Conservation (phyloP, 1,139 yeast species). For the Debaryomyces coudertii region DNA sequence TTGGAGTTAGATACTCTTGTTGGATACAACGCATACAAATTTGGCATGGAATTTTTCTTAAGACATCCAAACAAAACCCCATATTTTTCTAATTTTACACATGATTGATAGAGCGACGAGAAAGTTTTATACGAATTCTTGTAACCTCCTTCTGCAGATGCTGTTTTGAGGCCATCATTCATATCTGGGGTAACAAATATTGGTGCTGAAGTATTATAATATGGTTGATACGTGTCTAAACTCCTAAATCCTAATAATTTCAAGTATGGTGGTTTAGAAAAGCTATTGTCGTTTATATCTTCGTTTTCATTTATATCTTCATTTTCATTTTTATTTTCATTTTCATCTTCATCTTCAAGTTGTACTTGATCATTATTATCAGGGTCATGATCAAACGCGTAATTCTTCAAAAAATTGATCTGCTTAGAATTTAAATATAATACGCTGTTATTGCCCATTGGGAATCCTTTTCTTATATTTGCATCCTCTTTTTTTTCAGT, state of each 20-base stretch:
- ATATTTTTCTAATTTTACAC: slow-evolving; percentile 54
- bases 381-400: slow-evolving; percentile 39
- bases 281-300: slow-evolving; percentile 19
- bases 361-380: slow-evolving; percentile 12
- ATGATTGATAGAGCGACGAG: slow-evolving; percentile 64
- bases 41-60: slow-evolving; percentile 58
- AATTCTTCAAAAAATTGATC: slow-evolving; percentile 33
- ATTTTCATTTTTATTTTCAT: slow-evolving; percentile 20
- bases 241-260: slow-evolving; percentile 71
- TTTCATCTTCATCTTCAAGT: slow-evolving; percentile 11
- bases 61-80: slow-evolving; percentile 77
- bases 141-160: slow-evolving; percentile 37
- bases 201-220: slow-evolving; percentile 57
- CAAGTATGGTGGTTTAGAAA: slow-evolving; percentile 41
- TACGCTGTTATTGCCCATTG: slow-evolving; percentile 32
- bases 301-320: slow-evolving; percentile 18
- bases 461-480: slow-evolving; percentile 33
- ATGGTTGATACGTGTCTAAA: slow-evolving; percentile 45
- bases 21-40: slow-evolving; percentile 64
- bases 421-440: slow-evolving; percentile 33
- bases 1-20: slow-evolving; percentile 34
- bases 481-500: slow-evolving; percentile 48
- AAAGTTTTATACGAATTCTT: slow-evolving; percentile 70
- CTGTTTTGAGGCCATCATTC: slow-evolving; percentile 32
- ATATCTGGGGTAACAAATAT: slow-evolving; percentile 57